Evolutionary conservation across 139 green algal genomes (phyloP), one percentile per base, ranked within the genome.

Genomic region (Tetratostichococcus sp.): DNA sequence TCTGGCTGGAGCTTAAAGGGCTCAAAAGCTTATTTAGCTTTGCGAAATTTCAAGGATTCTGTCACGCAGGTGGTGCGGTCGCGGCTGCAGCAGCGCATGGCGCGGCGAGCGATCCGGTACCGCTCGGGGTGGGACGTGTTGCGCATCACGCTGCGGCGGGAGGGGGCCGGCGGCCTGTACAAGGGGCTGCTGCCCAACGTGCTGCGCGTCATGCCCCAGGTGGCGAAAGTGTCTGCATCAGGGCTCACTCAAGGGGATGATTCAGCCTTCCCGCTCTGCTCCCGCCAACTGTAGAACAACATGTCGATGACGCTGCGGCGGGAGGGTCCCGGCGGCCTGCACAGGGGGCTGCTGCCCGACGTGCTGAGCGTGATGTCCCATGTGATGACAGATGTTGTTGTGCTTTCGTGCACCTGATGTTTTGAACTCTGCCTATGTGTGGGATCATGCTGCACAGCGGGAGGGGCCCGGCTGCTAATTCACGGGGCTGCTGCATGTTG

Each of bases 71-170:
- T 96, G 28, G 62, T 96, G 34, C 79, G 93, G 21, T 88, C 91
- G 1, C 85, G 94, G 35, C 85, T 98, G 77, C 93, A 97, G 84
- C 92, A 98, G 84, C 84, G 93, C 2, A 84, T 90, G 78, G 90
- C 92, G 30, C 50, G 50, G 26, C 30, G 30, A 3, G 30, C 65
- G 30, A 69, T 69, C 65, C 67, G 67, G 5, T 71, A 71, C 67
- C 11, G 35, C 11, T 30, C 30, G 86, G 26, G 84, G 79, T 84
- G 1, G 77, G 77, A 89, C 39, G 73, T 89, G 17, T 68, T 93
- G 35, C 77, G 66, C 5, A 17, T 86, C 34, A 87, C 76, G 1
- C 5, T 84, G 65, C 75, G 79, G 50, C 74, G 86, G 22, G 90
- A 94, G 73, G 90, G 90, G 22, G 8, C 87, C 30, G 33, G 35